phyloP scores from a whole-genome alignment of 176 grass and related monocot genomes.

The Juncus effusus region DNA sequence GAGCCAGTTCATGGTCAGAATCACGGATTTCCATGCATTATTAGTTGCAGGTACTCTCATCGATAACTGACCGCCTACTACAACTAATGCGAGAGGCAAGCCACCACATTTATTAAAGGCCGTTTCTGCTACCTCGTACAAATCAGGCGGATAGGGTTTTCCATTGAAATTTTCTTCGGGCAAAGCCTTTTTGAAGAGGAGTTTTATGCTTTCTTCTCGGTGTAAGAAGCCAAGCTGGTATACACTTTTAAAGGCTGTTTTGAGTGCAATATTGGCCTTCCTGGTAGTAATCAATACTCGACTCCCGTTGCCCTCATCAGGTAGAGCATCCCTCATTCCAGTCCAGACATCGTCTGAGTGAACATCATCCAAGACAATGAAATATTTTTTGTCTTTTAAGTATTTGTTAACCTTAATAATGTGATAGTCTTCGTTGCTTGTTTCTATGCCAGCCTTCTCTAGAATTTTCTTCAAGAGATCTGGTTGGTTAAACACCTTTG shows the following conservation, averaged over 20 bases:
- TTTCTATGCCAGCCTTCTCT: background rate
- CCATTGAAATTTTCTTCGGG: background rate
- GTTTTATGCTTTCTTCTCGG: background rate
- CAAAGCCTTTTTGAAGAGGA: slow-evolving; percentile 8
- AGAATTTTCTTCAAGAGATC: slow-evolving; percentile 2
- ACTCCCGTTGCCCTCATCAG: background rate
- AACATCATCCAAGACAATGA: slow-evolving; percentile 6
- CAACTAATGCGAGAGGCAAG: background rate
- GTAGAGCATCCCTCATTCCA: background rate
- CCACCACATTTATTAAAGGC: background rate
- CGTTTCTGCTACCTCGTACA: too few relatives aligned
- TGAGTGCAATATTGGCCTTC: background rate
- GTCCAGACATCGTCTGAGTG: background rate
- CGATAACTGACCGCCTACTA: background rate
- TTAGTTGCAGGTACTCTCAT: background rate
- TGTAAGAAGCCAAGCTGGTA: background rate
- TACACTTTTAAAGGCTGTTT: background rate
- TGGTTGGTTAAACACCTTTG: background rate
- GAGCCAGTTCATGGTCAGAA: background rate
- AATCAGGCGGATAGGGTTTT: too few relatives aligned
- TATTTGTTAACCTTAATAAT: background rate
- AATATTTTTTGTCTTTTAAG: background rate
- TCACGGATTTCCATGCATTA: background rate
- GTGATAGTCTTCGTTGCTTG: background rate
- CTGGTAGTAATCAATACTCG: slow-evolving; percentile 5